Evolutionary conservation across 495 filamentous ascomycete genomes (phyloP), one percentile per base, ranked within the genome.

Genomic region (Oleoguttula mirabilis): DNA sequence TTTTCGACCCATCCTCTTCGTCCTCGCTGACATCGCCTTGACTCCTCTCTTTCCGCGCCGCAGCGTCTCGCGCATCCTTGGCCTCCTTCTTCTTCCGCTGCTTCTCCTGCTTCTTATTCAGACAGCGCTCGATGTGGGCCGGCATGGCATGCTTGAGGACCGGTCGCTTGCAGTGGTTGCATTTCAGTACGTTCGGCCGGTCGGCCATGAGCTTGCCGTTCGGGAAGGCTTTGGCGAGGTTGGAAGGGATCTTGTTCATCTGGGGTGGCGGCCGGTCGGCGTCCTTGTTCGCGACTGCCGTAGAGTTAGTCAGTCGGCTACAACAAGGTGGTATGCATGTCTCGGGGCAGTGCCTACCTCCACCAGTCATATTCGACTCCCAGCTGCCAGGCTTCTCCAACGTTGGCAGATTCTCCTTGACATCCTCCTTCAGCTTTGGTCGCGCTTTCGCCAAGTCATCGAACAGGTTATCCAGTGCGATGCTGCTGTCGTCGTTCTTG

Each of bases 191-290:
- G 20, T 62, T 57, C 6, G 56, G 43, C 14, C 58, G 50, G 43
- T 65, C 64, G 23, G 57, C 55, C 31, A 64, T 73, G 0, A 85
- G 84, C 28, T 77, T 73, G 33, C 80, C 78, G 28, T 74, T 84
- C 10, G 78, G 64, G 59, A 94, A 90, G 1, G 76, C 77, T 12
- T 78, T 69, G 42, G 77, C 71, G 12, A 76, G 70, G 42, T 68
- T 72, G 31, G 79, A 72, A 49, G 87, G 78, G 30, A 88, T 68
- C 30, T 76, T 77, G 46, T 85, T 92, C 12, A 92, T 70, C 10
- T 84, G 60, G 2, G 71, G 68, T 0, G 73, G 70, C 34, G 70
- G 56, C 43, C 64, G 46, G 37, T 41, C 67, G 25, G 63, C 60
- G 21, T 66, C 62, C 21, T 51, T 39, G 16, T 36, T 44, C 28